phyloP scores from a whole-genome alignment of 768 basidiomycete species.

The Arthromyces matolae region DNA sequence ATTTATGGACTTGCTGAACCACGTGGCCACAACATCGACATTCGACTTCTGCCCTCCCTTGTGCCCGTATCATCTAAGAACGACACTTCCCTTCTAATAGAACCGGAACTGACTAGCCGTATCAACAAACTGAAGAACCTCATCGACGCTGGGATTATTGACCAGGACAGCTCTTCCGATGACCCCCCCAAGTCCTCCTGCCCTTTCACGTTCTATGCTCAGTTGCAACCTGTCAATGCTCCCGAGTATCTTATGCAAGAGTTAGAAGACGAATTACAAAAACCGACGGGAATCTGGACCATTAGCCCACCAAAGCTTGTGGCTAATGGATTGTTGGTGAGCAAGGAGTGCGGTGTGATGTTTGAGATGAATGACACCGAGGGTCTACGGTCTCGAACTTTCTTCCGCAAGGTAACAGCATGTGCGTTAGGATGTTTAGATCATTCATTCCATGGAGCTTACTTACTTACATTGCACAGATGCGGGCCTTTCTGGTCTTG shows the following conservation, averaged over 20 bases:
- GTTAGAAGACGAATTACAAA: conserved; percentile 69
- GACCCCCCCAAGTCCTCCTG: conserved; percentile 50
- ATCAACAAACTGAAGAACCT: conserved; percentile 58
- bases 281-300: conserved; percentile 70
- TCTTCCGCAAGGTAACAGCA: conserved; percentile 73
- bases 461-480: conserved; percentile 57
- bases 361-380: conserved; percentile 62
- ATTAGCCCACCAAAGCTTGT: conserved; percentile 50
- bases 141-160: conserved; percentile 62
- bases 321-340: conserved; percentile 65
- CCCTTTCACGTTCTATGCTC: conserved; percentile 62
- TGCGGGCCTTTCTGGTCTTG: conserved; percentile 63
- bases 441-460: not conserved
- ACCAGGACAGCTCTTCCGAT: conserved; percentile 44
- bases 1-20: conserved; percentile 74
- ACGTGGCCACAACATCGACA: conserved; percentile 54
- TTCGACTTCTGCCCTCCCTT: conserved; percentile 61
- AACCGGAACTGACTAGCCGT: conserved; percentile 55
- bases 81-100: conserved; percentile 54
- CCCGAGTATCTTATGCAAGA: conserved; percentile 58
- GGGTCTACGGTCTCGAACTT: conserved; percentile 67
- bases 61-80: conserved; percentile 56
- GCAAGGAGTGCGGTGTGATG: conserved; percentile 76
- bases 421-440: conserved; percentile 33
- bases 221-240: conserved; percentile 53